phyloP scores from a whole-genome alignment of 2,329 filamentous ascomycete genomes.

The Lecanicillium sp. region DNA sequence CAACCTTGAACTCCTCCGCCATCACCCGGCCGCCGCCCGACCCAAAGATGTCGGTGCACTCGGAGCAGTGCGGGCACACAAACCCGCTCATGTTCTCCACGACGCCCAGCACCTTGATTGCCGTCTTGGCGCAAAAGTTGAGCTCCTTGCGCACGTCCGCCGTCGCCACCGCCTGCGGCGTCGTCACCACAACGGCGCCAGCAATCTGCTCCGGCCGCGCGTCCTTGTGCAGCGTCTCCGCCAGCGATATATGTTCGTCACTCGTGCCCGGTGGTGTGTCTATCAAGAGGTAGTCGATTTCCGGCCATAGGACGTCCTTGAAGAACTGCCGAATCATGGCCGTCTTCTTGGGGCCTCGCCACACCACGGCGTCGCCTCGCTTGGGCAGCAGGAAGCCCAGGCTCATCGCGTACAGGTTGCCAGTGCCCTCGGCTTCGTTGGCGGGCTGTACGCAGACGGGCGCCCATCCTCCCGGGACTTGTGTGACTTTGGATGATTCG shows the following conservation, averaged over 20 bases:
- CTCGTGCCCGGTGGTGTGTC: conserved; percentile 95
- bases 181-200: conserved; percentile 91
- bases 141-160: conserved; percentile 92
- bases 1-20: conserved; percentile 77
- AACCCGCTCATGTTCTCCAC: conserved; percentile 96
- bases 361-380: conserved; percentile 87
- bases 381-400: conserved; percentile 81
- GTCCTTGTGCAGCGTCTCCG: conserved; percentile 69
- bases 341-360: conserved; percentile 97
- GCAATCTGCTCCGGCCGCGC: conserved; percentile 61
- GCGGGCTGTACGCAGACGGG: conserved; percentile 75
- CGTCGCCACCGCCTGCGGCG: conserved; percentile 87
- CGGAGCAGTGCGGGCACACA: conserved; percentile 70
- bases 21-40: conserved; percentile 85
- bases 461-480: conserved; percentile 86
- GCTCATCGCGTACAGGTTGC: conserved; percentile 77
- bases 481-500: conserved; percentile 81
- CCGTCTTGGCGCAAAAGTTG: conserved; percentile 85
- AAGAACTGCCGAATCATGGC: conserved; percentile 98
- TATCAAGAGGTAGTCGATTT: conserved; percentile 85
- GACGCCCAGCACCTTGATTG: conserved; percentile 74
- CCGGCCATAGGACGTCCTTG: conserved; percentile 80
- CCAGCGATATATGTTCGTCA: conserved; percentile 93
- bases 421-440: conserved; percentile 41
- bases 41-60: conserved; percentile 90